Evolutionary conservation across 345 rosid species (phyloP), one percentile per base, ranked within the genome.

Genomic region (Dimocarpus longan): DNA sequence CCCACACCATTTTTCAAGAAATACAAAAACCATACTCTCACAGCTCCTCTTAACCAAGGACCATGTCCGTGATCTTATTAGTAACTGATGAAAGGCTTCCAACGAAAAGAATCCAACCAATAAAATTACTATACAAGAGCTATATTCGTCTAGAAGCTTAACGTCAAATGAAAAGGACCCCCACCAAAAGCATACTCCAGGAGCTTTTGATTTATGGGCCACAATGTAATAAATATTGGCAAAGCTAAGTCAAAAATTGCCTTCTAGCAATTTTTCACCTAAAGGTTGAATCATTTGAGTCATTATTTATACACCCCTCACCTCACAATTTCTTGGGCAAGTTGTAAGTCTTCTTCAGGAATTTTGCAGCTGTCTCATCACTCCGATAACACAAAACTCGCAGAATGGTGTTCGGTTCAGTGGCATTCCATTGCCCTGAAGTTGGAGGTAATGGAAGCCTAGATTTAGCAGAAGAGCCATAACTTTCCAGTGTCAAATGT

Each of bases 371-470:
- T 16, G 83, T 78, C 71, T 93, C 97, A 24, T 96, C 99, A 74
- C 83, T 85, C 79, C 99, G 89, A 68, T 89, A 82, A 82, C 99
- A 96, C 84, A 96, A 83, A 40, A 94, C 92, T 43, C 98, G 90
- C 59, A 96, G 83, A 48, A 96, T 80, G 1, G 98, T 94, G 90
- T 94, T 93, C 39, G 98, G 89, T 71, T 94, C 98, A 12, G 91
- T 86, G 8, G 97, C 94, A 84, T 80, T 87, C 99, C 99, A 96
- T 39, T 91, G 90, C 37, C 94, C 94, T 16, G 98, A 82, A 60
- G 97, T 96, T 26, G 95, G 94, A 40, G 97, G 99, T 44, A 96
- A 77, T 2, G 95, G 97, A 77, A 92, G 91, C 82, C 86, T 89
- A 66, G 96, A 92, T 88, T 90, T 92, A 42, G 85, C 90, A 28